Evolutionary conservation across 306 rosid genomes (phyloP), one percentile per base, ranked within the genome.

Genomic region (Lathyrus sativus): DNA sequence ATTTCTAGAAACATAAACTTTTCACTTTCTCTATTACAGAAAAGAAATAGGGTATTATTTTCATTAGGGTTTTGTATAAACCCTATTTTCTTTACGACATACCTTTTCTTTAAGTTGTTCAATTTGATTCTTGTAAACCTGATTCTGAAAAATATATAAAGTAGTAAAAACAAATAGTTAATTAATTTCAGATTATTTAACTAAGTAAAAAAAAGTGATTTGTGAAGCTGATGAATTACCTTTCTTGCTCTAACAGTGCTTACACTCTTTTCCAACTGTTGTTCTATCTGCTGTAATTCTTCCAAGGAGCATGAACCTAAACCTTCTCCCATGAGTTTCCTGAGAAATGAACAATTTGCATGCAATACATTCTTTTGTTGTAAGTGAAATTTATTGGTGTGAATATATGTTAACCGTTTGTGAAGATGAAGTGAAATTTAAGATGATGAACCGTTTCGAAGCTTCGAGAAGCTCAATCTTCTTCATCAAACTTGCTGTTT

Each of bases 311-410:
- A 88, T 51, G 85, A 45, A 18, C 78, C 96, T 24, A 92, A 67
- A 56, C 85, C 76, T 74, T 92, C 96, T 80, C 98, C 95, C 89
- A 89, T 22, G 66, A 89, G 80, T 78, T 80, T 83, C 81, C 96
- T 89, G 72, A 45, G 58, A 57, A 42, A 78, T 42, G 68, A 18
- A 51, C 24, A n/a, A 29, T 55, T 53, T 3, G 13, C 63, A 53
- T 22, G 3, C 35, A 41, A 38, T 44, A 71, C 11, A 50, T 70
- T 9, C 2, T 6, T 38, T 41, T 17, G 1, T 13, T 35, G 38
- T 41, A 9, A 68, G 26, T 11, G 18, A 31, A 76, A 67, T 44
- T 61, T 59, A 19, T 14, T 19, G 9, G 42, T 22, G 46, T 53
- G 14, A 53, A 54, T 56, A 57, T 63, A n/a, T 33, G 10, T 41